These are phyloP conservation scores for Corymbia maculata DNA, from an alignment of 345 rosid species.

Conservation along the genomic window DNA sequence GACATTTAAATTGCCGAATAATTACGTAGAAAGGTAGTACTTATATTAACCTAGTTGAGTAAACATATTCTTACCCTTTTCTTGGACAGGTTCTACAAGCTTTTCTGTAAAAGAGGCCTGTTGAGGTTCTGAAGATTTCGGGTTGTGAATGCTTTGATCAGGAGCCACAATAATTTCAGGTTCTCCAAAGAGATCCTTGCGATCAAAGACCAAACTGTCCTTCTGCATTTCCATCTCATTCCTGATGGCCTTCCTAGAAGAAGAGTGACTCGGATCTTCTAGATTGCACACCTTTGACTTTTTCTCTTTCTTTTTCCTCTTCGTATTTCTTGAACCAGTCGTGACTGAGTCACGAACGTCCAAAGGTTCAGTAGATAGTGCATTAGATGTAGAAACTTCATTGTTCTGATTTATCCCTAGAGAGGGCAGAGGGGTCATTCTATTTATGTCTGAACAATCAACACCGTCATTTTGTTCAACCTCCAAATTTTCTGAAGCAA, in stretches of 20 bases:
- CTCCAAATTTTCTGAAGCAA: slow-evolving; percentile 12
- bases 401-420: neutral
- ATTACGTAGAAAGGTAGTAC: neutral
- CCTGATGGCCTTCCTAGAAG: neutral
- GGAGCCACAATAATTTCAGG: slow-evolving; percentile 3
- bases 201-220: neutral
- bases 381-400: neutral
- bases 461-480: slow-evolving; percentile 1
- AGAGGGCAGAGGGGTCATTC: slow-evolving; percentile 1
- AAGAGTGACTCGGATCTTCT: slow-evolving; percentile 4
- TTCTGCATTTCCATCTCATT: neutral
- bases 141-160: neutral
- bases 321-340: slow-evolving; percentile 5
- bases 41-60: neutral
- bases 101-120: slow-evolving; percentile 11
- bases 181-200: slow-evolving; percentile 1
- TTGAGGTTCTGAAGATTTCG: slow-evolving; percentile 8
- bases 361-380: neutral
- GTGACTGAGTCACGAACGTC: slow-evolving; percentile 1
- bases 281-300: slow-evolving; percentile 8
- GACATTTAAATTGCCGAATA: neutral
- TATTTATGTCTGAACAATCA: neutral
- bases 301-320: slow-evolving; percentile 20
- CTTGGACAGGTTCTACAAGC: slow-evolving; percentile 4
- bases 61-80: slow-evolving; percentile 1